Conservation (phyloP, 192 early-diverging fungal genomes). For the Backusella psychrophila region DNA sequence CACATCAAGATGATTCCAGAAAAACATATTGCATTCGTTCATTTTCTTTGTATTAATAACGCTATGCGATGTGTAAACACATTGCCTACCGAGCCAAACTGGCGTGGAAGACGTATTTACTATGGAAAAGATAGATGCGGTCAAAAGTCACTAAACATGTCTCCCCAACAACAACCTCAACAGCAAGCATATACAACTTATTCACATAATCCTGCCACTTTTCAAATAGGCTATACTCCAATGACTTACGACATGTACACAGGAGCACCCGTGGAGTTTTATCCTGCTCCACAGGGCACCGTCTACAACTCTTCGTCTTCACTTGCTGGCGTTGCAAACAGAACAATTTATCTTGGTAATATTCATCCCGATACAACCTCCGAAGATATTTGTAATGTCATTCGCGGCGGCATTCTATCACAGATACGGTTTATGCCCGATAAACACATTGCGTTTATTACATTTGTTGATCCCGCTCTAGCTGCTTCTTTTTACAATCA, state of each 20-base stretch:
- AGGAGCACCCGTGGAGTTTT: conserved; percentile 36
- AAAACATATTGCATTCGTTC: conserved; percentile 82
- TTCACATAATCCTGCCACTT: conserved; percentile 15
- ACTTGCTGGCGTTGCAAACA: conserved; percentile 47
- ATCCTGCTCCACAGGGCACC: conserved; percentile 11
- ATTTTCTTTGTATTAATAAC: conserved; percentile 65
- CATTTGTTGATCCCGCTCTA: conserved; percentile 73
- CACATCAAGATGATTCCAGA: conserved; percentile 68
- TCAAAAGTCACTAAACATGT: conserved; percentile 26
- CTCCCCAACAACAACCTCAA: conserved; percentile 19
- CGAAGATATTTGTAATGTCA: conserved; percentile 83
- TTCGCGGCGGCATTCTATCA: conserved; percentile 84
- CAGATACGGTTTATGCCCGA: conserved; percentile 72
- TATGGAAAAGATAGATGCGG: conserved; percentile 89
- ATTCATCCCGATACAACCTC: conserved; percentile 74
- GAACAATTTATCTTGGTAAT: conserved; percentile 83
- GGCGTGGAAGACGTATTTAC: conserved; percentile 58
- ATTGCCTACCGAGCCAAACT: conserved; percentile 56
- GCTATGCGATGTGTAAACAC: conserved; percentile 75
- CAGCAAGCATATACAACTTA: conserved; percentile 8
- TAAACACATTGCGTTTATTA: conserved; percentile 82
- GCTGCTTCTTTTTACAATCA: conserved; percentile 65
- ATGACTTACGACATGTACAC: conserved; percentile 30
- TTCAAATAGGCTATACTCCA: conserved; percentile 28
- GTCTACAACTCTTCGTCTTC: background rate